Conservation (phyloP, 768 basidiomycete genomes). For the Xerocomellus dryophilus region DNA sequence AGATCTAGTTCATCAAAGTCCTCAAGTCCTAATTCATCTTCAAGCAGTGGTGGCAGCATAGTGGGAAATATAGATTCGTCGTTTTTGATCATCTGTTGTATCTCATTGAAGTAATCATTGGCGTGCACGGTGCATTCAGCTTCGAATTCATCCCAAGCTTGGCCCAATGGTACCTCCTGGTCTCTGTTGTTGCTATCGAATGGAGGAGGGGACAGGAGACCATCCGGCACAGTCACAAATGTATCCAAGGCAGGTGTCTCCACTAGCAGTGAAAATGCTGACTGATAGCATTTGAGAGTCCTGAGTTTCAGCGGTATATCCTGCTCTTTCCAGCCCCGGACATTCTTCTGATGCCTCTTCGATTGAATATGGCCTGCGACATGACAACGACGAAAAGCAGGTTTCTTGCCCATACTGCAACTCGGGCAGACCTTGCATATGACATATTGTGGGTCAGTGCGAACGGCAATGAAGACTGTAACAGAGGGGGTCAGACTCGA, state of each 20-base stretch:
- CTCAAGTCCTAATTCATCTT: neutral
- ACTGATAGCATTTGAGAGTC: neutral
- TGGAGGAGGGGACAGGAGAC: neutral
- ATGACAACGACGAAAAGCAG: neutral
- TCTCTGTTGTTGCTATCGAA: neutral
- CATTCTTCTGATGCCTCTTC: neutral
- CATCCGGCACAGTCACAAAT: neutral
- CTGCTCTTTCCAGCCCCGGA: neutral
- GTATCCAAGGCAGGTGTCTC: neutral
- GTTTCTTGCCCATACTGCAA: neutral
- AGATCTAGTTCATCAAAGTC: neutral
- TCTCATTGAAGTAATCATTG: slow-evolving; percentile 5
- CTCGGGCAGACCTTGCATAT: neutral
- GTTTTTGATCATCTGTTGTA: neutral
- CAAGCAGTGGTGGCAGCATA: neutral
- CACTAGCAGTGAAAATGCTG: neutral
- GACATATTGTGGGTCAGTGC: neutral
- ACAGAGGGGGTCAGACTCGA: neutral
- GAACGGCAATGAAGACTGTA: neutral
- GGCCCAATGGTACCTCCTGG: neutral
- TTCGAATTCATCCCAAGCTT: slow-evolving; percentile 7
- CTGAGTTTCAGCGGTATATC: neutral
- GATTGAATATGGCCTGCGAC: neutral
- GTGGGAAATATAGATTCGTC: neutral
- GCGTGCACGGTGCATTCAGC: neutral